These are phyloP conservation scores for Penicillium digitatum DNA, from an alignment of 2,329 filamentous ascomycete genomes.

Conservation along the genomic window DNA sequence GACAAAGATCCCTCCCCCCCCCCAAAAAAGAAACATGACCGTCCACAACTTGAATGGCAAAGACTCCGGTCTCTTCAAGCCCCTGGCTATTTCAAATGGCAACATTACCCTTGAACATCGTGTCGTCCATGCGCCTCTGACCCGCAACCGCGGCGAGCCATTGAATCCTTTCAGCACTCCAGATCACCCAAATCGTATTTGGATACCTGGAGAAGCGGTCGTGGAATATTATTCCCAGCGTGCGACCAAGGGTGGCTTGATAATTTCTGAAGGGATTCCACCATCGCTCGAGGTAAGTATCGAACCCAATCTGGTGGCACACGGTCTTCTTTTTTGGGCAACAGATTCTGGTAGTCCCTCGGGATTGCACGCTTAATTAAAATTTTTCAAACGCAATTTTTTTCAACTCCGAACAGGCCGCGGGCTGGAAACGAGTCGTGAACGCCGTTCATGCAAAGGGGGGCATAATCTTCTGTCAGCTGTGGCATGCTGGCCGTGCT, in stretches of 20 bases:
- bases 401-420: constrained; percentile 40
- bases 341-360: background rate
- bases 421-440: constrained; percentile 51
- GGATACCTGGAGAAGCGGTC: constrained; percentile 45
- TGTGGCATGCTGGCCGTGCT: constrained; percentile 48
- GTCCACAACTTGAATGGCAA: constrained; percentile 20
- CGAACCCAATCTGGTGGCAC: background rate
- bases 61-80: constrained; percentile 42
- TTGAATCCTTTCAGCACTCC: constrained; percentile 41
- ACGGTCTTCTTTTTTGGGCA: background rate
- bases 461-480: constrained; percentile 45
- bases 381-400: constrained; percentile 4
- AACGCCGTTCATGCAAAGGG: constrained; percentile 51
- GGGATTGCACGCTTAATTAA: background rate
- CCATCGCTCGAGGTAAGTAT: constrained; percentile 37
- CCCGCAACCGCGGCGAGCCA: constrained; percentile 52
- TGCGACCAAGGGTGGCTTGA: constrained; percentile 35
- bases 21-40: constrained; percentile 18
- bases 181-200: constrained; percentile 49
- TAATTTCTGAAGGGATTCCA: constrained; percentile 39
- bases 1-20: background rate
- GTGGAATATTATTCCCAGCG: constrained; percentile 42
- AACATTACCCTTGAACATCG: constrained; percentile 50
- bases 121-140: constrained; percentile 52
- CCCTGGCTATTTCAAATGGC: constrained; percentile 46